A percentile compares a stretch with the other conserved stretches of the same genome.
These are phyloP conservation scores for Thoreauomyces humboldtii DNA, from an alignment of 192 early-diverging fungal genomes.

Conservation along the genomic window DNA sequence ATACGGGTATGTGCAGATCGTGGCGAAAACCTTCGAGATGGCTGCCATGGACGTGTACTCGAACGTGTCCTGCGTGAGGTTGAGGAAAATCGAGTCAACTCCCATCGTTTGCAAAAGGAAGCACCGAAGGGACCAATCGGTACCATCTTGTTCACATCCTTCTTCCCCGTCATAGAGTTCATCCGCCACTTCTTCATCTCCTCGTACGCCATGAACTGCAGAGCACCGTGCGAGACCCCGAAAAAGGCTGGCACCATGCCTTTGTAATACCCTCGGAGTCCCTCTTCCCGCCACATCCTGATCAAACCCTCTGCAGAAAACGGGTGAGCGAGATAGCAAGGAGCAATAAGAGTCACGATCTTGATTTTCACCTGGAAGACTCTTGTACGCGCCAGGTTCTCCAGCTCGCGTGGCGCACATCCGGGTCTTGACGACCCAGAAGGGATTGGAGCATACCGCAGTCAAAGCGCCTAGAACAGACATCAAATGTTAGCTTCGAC, in stretches of 20 bases:
- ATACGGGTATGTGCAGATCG: constrained; percentile 88
- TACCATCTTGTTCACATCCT: constrained; percentile 25
- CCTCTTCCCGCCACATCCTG: constrained; percentile 74
- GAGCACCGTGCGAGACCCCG: constrained; percentile 92
- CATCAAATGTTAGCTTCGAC: too few species aligned
- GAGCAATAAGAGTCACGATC: too few species aligned
- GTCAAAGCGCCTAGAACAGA: constrained; percentile 84
- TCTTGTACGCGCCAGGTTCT: constrained; percentile 44
- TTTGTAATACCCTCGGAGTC: constrained; percentile 80
- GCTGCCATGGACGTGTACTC: constrained; percentile 86
- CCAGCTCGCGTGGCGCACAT: constrained; percentile 55
- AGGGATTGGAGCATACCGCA: constrained; percentile 85
- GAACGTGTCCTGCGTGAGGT: constrained; percentile 31
- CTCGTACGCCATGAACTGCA: constrained; percentile 99
- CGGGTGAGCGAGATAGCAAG: too few species aligned
- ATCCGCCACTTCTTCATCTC: constrained; percentile 75
- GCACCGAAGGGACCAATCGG: background rate
- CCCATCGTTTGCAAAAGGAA: background rate
- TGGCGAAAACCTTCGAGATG: constrained; percentile 81
- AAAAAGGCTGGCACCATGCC: constrained; percentile 88
- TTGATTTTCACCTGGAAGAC: constrained; percentile 32
- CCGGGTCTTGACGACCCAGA: constrained; percentile 96
- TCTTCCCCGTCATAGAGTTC: constrained; percentile 14
- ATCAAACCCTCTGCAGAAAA: constrained; percentile 69
- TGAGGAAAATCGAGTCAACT: background rate